A percentile compares a stretch with the other conserved stretches of the same genome.
Conservation (phyloP, 169 alveolate species). For the Cryptosporidium viatorum region DNA sequence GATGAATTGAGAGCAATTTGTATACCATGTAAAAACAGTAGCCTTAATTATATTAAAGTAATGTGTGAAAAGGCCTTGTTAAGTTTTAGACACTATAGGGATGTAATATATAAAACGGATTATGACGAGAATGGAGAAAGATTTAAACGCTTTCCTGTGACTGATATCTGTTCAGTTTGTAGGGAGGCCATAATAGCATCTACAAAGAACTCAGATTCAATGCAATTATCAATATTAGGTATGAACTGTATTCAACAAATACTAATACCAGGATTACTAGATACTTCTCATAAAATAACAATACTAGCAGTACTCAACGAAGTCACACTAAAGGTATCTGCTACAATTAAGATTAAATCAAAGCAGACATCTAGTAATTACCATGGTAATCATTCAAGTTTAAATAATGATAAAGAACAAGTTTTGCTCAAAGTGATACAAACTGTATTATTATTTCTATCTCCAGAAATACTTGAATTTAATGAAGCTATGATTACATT, state of each 20-base stretch:
- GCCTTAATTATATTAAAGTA: constrained; percentile 32
- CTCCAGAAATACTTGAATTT: constrained; percentile 59
- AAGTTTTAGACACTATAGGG: constrained; percentile 64
- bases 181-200: constrained; percentile 70
- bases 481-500: constrained; percentile 59
- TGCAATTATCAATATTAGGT: constrained; percentile 37
- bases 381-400: neutral
- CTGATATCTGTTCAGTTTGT: constrained; percentile 66
- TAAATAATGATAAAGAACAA: constrained; percentile 56
- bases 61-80: constrained; percentile 67
- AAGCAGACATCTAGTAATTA: neutral
- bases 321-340: constrained; percentile 31
- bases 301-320: constrained; percentile 60
- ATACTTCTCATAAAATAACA: constrained; percentile 63
- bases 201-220: constrained; percentile 11
- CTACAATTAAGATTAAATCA: neutral
- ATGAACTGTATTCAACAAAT: constrained; percentile 66
- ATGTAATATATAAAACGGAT: constrained; percentile 23
- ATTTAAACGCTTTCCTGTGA: constrained; percentile 28
- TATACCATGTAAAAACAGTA: constrained; percentile 46
- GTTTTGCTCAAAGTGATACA: constrained; percentile 60
- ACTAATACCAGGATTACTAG: constrained; percentile 61
- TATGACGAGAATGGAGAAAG: neutral
- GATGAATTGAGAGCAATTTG: constrained; percentile 72
- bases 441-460: constrained; percentile 36